Evolutionary conservation across 1,139 yeast species (phyloP), one percentile per base, ranked within the genome.

Genomic region (Waltiozyma sp.): DNA sequence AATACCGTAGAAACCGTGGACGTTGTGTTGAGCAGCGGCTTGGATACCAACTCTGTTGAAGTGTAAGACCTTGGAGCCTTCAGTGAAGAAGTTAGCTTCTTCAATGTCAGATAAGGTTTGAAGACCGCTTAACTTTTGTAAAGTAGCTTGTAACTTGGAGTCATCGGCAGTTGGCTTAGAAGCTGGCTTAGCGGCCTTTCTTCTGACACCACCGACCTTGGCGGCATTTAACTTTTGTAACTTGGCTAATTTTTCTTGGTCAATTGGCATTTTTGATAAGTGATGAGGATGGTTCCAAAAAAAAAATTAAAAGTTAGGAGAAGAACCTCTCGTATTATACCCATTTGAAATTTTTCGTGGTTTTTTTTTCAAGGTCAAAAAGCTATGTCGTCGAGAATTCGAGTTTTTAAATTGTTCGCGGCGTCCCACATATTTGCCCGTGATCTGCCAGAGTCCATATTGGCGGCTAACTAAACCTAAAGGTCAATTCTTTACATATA

Each of bases 21-120:
- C 84, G 80, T 91, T 89, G 74, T 83, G 75, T 59, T 82, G 82
- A 59, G 86, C 80, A 56, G 96, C 88, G 56, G 88, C 88, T 73
- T 89, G 96, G 54, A 89, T 94, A 71, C 88, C 87, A 54, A 87
- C 95, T 69, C 91, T 81, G 75, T 84, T 80, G 77, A 91, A 88
- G 74, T 89, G 96, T 69, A 89, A 74, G 54, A 91, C 96, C 65
- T 81, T 83, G 62, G 97, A 96, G 68, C 89, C 96, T 55, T 88
- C 95, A 70, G 75, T 84, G 83, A 91, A 89, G 76, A 91, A 86
- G 79, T 89, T 91, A 64, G 95, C 97, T 73, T 89, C 96, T 65
- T 87, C 95, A 58, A 91, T 81, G 60, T 84, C 87, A 56, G 83
- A 89, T 58, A 91, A 73, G 60, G 88, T 83, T 68, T 83, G 86